These are phyloP conservation scores for Polygonum maritimum DNA, from an alignment of 148 eudicot genomes.

Conservation along the genomic window DNA sequence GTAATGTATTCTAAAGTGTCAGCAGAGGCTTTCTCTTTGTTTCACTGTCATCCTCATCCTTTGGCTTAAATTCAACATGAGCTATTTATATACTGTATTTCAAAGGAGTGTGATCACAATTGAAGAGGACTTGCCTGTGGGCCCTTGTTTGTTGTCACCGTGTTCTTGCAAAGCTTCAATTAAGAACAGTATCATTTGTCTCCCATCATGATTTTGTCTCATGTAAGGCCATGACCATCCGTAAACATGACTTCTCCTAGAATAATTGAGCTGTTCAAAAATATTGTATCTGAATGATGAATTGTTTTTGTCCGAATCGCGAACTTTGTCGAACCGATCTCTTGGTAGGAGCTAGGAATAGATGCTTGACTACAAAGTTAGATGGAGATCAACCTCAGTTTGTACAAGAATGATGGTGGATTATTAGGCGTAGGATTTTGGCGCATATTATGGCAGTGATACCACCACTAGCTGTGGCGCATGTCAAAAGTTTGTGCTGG, in stretches of 20 bases:
- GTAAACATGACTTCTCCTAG: background rate
- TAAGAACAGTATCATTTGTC: slow-evolving; percentile 23
- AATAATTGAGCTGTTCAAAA: background rate
- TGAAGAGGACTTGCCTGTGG: slow-evolving; percentile 9
- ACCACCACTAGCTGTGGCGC: background rate
- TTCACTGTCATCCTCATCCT: background rate
- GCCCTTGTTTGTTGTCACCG: slow-evolving; percentile 35
- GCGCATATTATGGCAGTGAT: background rate
- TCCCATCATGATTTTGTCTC: background rate
- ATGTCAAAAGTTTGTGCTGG: background rate
- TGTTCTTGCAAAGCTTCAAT: slow-evolving; percentile 39
- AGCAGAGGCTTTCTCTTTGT: background rate
- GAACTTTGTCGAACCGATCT: background rate
- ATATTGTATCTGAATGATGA: background rate
- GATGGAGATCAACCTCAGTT: background rate
- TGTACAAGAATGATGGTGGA: background rate
- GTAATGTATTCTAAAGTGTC: background rate
- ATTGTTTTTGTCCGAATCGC: background rate
- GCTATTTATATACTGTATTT: background rate
- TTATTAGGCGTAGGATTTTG: background rate
- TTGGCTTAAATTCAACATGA: background rate
- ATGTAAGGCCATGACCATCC: background rate
- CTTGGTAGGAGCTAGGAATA: background rate
- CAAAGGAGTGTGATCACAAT: background rate
- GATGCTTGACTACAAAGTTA: background rate